Base-by-base conservation (phyloP, 257 asterid species). In the Primulina tabacum region DNA sequence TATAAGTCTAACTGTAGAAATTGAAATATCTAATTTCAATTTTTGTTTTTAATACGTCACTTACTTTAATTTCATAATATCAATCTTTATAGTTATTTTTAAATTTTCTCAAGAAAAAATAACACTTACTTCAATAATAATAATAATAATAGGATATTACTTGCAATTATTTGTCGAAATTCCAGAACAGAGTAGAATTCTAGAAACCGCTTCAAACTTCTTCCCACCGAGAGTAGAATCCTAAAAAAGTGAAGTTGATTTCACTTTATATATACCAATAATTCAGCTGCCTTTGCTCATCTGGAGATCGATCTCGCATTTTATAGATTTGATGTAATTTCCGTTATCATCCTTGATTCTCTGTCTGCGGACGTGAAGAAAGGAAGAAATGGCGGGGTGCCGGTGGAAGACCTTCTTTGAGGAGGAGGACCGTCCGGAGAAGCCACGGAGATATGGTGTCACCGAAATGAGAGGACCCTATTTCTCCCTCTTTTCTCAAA, bases 371-470 rank as follows among this genome's bases (percentile, higher is more conserved):
- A 4, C 6, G 4, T 26, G 1, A n/a, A 32, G 14, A 14, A 53
- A 73, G 74, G 65, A 38, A 33, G 62, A 64, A n/a, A 90, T 90
- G 98, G 79, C 92, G 5, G 74, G 62, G 30, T 88, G 77, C 67
- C 68, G 82, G 53, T 87, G 98, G 97, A 92, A 92, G 83, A 92
- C 82, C 79, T 90, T 92, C 87, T 72, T 52, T 3, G 98, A 90
- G 52, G 95, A 90, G n/a, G 96, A 90, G 65, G 98, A 90, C 78
- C 97, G 98, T 18, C 96, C 97, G 0, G 97, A 88, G 82, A 92
- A 92, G 80, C 98, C 98, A 2, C 74, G 98, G 75, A 77, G 79
- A 2, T 90, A 43, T 40, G 98, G 97, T 24, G 93, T 90, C 80
- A 92, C 98, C 64, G 97, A 90, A 82, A 82, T 92, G 80, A 79